Evolutionary conservation across 306 rosid genomes (phyloP), one percentile per base, ranked within the genome.

Genomic region (Geum urbanum): DNA sequence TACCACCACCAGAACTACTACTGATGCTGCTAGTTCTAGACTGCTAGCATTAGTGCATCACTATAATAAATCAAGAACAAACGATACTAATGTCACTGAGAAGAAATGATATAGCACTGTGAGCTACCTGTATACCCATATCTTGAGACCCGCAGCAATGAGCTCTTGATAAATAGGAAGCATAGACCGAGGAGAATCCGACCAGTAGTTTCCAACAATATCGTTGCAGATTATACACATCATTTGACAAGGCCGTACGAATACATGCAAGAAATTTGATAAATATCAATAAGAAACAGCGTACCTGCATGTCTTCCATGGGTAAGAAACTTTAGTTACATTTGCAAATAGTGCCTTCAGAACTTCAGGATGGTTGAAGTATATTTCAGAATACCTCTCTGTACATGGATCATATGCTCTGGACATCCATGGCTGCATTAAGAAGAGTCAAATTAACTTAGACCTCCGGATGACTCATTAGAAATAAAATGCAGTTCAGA

Each of bases 341-440:
- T 95, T 95, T 79, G 97, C 97, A 86, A 89, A 97, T 67, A 95
- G 71, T 63, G 99, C 96, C 79, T 83, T 78, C 80, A 91, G 99
- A 87, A 95, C 97, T 46, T 86, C 92, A 10, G 97, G 99, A 67
- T 19, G 92, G 74, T 95, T 95, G 86, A 86, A 95, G 79, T 95
- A 95, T 79, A 56, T 73, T 47, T 78, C 79, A 4, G 99, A 87
- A 68, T 87, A 63, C 84, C 99, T 87, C 80, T 86, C 95, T 0
- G 97, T 84, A 79, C 99, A 95, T 8, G 99, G 99, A 86, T 95
- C 99, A 27, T 95, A 91, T 60, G 90, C 96, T 77, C 92, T 78
- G 37, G 87, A 91, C 96, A 91, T 91, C 97, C 99, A 91, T 63
- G 99, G 96, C 99, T 95, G 85, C 82, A 75, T 81, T 74, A 55